Evolutionary conservation across 2,329 filamentous ascomycete genomes (phyloP).

Genomic region (Exophiala phaeomuriformis): DNA sequence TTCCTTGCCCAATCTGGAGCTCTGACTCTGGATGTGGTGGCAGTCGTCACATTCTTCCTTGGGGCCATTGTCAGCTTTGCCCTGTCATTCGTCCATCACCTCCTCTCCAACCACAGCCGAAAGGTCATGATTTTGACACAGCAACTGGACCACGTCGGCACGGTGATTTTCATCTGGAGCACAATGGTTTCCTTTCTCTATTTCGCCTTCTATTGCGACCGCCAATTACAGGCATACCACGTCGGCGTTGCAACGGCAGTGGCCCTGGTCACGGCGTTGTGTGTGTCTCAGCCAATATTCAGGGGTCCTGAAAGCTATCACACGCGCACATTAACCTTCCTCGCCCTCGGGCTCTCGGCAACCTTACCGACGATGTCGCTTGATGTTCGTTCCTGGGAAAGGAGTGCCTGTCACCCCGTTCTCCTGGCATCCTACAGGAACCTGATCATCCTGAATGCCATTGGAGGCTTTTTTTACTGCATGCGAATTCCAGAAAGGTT

Average conservation of each 20-base stretch:
- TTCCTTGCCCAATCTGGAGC: too few species aligned
- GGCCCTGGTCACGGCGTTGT: slow-evolving; percentile 1
- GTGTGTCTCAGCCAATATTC: slow-evolving; percentile 3
- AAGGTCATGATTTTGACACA: neutral
- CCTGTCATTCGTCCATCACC: too few species aligned
- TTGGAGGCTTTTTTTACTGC: slow-evolving; percentile 4
- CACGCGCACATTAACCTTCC: slow-evolving; percentile 1
- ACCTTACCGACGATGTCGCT: slow-evolving; percentile 6
- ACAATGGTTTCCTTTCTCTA: slow-evolving; percentile 1
- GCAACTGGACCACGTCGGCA: neutral
- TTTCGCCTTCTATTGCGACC: neutral
- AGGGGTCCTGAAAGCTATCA: slow-evolving; percentile 3
- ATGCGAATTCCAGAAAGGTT: slow-evolving; percentile 4
- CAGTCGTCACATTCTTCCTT: too few species aligned
- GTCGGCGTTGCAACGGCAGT: slow-evolving; percentile 3
- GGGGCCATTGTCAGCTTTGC: too few species aligned
- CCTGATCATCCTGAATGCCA: slow-evolving; percentile 6
- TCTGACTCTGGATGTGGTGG: too few species aligned
- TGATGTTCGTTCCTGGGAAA: slow-evolving; percentile 4
- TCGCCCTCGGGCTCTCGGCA: slow-evolving; percentile 3
- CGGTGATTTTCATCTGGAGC: neutral
- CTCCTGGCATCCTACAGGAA: slow-evolving; percentile 5
- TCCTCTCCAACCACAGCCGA: too few species aligned
- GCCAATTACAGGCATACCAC: neutral
- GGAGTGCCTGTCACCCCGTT: slow-evolving; percentile 1